phyloP scores from a whole-genome alignment of 2,329 filamentous ascomycete species.

The Elsinoe batatas region DNA sequence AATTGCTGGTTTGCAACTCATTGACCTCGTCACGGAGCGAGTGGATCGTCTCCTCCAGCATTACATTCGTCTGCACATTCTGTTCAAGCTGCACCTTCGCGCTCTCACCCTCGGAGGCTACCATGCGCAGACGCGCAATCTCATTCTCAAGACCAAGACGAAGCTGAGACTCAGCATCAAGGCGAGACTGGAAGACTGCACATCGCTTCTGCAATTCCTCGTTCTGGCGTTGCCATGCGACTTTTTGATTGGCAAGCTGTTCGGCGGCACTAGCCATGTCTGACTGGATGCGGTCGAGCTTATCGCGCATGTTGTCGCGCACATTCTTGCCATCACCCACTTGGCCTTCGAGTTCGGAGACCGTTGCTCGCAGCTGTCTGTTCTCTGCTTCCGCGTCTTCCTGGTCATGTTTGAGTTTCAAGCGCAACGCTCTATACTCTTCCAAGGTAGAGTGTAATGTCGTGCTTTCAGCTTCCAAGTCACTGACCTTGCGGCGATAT shows the following conservation, averaged over 20 bases:
- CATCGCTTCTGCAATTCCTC: slow-evolving; percentile 46
- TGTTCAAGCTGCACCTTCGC: slow-evolving; percentile 39
- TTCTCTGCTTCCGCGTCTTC: slow-evolving; percentile 51
- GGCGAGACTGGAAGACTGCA: slow-evolving; percentile 45
- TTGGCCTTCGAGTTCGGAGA: slow-evolving; percentile 65
- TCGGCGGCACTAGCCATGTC: slow-evolving; percentile 73
- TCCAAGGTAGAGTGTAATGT: slow-evolving; percentile 51
- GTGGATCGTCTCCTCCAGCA: slow-evolving; percentile 50
- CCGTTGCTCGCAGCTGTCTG: slow-evolving; percentile 62
- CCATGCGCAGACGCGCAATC: slow-evolving; percentile 34
- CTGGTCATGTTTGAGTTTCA: slow-evolving; percentile 50
- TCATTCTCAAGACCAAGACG: slow-evolving; percentile 38
- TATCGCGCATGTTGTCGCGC: slow-evolving; percentile 72
- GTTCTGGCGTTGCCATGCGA: slow-evolving; percentile 60
- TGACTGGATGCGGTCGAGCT: slow-evolving; percentile 75
- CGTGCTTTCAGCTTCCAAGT: slow-evolving; percentile 50
- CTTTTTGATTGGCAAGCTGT: slow-evolving; percentile 75
- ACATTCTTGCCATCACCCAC: slow-evolving; percentile 78
- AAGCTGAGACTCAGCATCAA: slow-evolving; percentile 36
- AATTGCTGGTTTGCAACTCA: slow-evolving; percentile 58
- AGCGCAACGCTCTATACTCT: slow-evolving; percentile 52
- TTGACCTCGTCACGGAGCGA: slow-evolving; percentile 55
- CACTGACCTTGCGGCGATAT: slow-evolving; percentile 18
- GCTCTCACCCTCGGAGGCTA: slow-evolving; percentile 41
- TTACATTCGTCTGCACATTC: slow-evolving; percentile 48